Conservation (phyloP, 371 early-diverging fungal species). For the Haplosporangium sp. region DNA sequence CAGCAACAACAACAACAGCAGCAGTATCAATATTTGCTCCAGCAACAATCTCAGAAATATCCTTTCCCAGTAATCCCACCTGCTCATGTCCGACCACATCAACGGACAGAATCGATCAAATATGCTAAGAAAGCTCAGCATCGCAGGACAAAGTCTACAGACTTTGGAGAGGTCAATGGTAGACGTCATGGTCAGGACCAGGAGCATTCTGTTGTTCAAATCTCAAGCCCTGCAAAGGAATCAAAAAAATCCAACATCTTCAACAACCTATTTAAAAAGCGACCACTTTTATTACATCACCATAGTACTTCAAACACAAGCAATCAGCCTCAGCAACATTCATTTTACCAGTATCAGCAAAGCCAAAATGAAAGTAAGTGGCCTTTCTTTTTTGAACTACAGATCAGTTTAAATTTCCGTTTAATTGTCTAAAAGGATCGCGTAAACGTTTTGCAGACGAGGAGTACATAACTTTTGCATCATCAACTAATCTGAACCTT, state of each 20-base stretch:
- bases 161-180: slow-evolving; percentile 29
- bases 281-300: slow-evolving; percentile 15
- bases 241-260: slow-evolving; percentile 24
- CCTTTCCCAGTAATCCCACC: slow-evolving; percentile 15
- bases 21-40: slow-evolving; percentile 7
- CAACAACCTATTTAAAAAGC: slow-evolving; percentile 28
- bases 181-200: slow-evolving; percentile 31
- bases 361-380: slow-evolving; percentile 19
- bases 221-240: slow-evolving; percentile 35
- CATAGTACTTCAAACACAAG: slow-evolving; percentile 14
- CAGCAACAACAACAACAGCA: slow-evolving; percentile 8
- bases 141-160: slow-evolving; percentile 47
- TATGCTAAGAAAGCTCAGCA: slow-evolving; percentile 21
- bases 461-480: slow-evolving; percentile 7
- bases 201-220: slow-evolving; percentile 9
- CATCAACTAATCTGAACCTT: slow-evolving; percentile 15
- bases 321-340: slow-evolving; percentile 14
- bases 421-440: slow-evolving; percentile 15
- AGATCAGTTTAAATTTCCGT: neutral
- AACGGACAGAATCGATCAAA: slow-evolving; percentile 42
- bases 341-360: slow-evolving; percentile 7
- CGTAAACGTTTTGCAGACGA: slow-evolving; percentile 43
- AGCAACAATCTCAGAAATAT: slow-evolving; percentile 2
- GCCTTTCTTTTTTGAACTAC: neutral
- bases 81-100: slow-evolving; percentile 24